Evolutionary conservation across 2,329 filamentous ascomycete species (phyloP).

Genomic region (Penicillium sp.): DNA sequence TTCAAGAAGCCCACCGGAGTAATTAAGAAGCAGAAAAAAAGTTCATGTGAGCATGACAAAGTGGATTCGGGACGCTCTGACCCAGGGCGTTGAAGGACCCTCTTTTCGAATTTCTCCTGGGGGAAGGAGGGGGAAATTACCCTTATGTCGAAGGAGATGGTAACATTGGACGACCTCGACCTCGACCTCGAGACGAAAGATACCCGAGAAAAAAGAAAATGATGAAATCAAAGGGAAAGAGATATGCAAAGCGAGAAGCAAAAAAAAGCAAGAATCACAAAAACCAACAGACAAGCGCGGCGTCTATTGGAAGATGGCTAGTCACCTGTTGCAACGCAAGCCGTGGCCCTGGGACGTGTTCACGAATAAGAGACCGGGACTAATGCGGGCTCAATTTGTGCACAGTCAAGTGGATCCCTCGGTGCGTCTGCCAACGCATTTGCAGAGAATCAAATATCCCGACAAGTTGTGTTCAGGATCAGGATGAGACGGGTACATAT

Average conservation of each 20-base stretch:
- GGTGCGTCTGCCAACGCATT: constrained; percentile 22
- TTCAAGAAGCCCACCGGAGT: constrained; percentile 1
- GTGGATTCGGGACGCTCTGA: background rate
- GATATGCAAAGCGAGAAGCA: background rate
- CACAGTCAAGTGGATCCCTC: constrained; percentile 11
- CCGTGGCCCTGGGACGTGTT: constrained; percentile 16
- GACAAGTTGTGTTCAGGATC: background rate
- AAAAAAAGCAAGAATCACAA: constrained; percentile 6
- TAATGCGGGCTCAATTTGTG: constrained; percentile 25
- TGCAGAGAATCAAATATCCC: constrained; percentile 3
- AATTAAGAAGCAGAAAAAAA: background rate
- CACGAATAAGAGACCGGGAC: constrained; percentile 17
- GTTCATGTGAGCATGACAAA: background rate
- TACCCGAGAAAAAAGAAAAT: too few relatives aligned
- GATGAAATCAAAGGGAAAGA: too few relatives aligned
- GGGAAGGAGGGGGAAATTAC: too few relatives aligned
- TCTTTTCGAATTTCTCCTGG: background rate
- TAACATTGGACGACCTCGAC: background rate
- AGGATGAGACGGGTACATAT: background rate
- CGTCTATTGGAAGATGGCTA: constrained; percentile 25
- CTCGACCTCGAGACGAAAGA: background rate
- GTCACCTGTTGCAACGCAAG: constrained; percentile 24
- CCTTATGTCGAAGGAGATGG: background rate
- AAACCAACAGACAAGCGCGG: constrained; percentile 26
- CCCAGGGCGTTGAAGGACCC: background rate